Conservation (phyloP, 768 basidiomycete species). For the Lentinula sp. region DNA sequence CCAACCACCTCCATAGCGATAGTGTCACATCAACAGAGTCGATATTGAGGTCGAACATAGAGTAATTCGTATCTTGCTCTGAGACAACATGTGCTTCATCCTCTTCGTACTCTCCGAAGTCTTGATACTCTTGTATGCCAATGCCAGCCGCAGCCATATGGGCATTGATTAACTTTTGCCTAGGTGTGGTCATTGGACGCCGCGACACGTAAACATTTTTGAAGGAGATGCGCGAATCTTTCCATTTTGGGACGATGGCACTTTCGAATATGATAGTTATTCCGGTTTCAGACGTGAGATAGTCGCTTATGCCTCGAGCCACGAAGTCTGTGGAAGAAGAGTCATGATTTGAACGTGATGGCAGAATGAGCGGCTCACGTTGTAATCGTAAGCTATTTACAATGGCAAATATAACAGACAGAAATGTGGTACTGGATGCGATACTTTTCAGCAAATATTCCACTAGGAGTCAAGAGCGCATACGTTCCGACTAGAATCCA, state of each 20-base stretch:
- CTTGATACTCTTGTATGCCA: conserved; percentile 66
- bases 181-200: conserved; percentile 38
- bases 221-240: conserved; percentile 92
- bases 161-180: conserved; percentile 21
- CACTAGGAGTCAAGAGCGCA: conserved; percentile 22
- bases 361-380: conserved; percentile 36
- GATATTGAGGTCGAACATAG: conserved; percentile 89
- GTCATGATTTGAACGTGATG: not conserved
- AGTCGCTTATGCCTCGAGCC: conserved; percentile 84
- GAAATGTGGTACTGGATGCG: conserved; percentile 79
- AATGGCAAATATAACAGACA: conserved; percentile 87
- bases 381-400: conserved; percentile 84
- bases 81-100: conserved; percentile 17
- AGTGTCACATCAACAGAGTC: conserved; percentile 95
- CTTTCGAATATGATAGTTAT: conserved; percentile 95
- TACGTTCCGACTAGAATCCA: conserved; percentile 96
- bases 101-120: conserved; percentile 56
- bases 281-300: conserved; percentile 90
- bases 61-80: conserved; percentile 65
- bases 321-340: conserved; percentile 56
- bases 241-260: conserved; percentile 97
- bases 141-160: conserved; percentile 62
- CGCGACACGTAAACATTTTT: conserved; percentile 94
- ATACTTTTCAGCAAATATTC: not conserved
- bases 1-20: conserved; percentile 87